These are phyloP conservation scores for Xylaria curta DNA, from an alignment of 495 filamentous ascomycete species.

Conservation along the genomic window DNA sequence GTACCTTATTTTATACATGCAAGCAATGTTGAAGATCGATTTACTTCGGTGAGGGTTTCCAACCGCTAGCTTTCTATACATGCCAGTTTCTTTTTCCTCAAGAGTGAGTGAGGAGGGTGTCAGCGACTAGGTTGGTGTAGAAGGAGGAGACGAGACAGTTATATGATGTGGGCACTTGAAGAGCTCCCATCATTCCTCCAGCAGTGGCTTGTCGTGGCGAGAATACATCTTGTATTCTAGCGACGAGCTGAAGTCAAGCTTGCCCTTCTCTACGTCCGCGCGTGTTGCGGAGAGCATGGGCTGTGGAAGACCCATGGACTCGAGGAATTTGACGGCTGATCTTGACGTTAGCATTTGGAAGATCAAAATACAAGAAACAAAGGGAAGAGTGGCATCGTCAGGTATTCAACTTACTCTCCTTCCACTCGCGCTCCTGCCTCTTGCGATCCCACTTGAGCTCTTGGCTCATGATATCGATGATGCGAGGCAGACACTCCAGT, in stretches of 20 bases:
- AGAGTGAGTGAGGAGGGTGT: background rate
- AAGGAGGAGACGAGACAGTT: background rate
- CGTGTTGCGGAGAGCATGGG: conserved; percentile 73
- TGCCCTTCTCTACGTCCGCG: conserved; percentile 79
- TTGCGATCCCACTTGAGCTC: conserved; percentile 83
- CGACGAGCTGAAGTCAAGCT: conserved; percentile 71
- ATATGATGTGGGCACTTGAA: background rate
- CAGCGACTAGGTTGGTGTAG: background rate
- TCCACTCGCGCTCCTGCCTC: conserved; percentile 86
- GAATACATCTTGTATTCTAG: conserved; percentile 76
- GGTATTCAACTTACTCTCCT: conserved; percentile 60
- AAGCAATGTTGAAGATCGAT: too few species aligned
- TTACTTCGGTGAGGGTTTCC: too few species aligned
- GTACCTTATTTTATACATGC: background rate
- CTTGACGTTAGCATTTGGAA: too few species aligned
- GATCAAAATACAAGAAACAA: too few species aligned
- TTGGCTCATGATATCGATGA: conserved; percentile 93
- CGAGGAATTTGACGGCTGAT: conserved; percentile 73
- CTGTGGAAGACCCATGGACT: conserved; percentile 86
- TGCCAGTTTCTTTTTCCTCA: background rate
- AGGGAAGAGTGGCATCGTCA: background rate
- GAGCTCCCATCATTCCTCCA: conserved; percentile 29
- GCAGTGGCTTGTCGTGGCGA: conserved; percentile 58
- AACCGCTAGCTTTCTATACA: background rate
- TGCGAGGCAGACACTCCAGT: conserved; percentile 82